Percentiles rank a stretch among this genome's conserved stretches.
These are phyloP conservation scores for Chalaropsis thielavioides DNA, from an alignment of 2,329 filamentous ascomycete species.

Conservation along the genomic window DNA sequence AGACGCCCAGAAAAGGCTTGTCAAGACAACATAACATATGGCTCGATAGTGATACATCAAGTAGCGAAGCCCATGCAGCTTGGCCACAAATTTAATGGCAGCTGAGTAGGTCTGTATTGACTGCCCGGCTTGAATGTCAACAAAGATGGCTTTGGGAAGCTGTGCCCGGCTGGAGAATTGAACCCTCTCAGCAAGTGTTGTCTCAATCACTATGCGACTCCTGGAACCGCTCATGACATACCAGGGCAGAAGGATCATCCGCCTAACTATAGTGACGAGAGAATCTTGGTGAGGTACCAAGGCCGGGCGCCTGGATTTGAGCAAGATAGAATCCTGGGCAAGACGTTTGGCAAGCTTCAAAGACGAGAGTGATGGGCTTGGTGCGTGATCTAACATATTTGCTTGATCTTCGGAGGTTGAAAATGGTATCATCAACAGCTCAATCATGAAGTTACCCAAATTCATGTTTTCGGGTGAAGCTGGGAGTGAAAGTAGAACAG, in stretches of 20 bases:
- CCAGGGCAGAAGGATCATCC: slow-evolving; percentile 49
- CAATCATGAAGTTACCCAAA: slow-evolving; percentile 89
- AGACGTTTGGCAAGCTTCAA: neutral
- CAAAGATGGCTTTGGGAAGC: slow-evolving; percentile 33
- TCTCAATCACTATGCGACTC: slow-evolving; percentile 19
- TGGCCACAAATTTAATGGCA: slow-evolving; percentile 54
- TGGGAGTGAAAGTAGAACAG: slow-evolving; percentile 60
- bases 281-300: slow-evolving; percentile 68
- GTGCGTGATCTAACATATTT: neutral
- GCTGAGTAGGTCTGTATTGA: slow-evolving; percentile 64
- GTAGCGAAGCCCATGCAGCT: slow-evolving; percentile 63
- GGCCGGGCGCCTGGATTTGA: slow-evolving; percentile 55
- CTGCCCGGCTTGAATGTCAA: slow-evolving; percentile 56
- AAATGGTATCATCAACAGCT: slow-evolving; percentile 32
- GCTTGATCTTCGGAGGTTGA: neutral
- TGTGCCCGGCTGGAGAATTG: slow-evolving; percentile 38
- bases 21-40: slow-evolving; percentile 53
- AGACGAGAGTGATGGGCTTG: neutral
- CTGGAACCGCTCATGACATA: slow-evolving; percentile 39
- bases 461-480: slow-evolving; percentile 60
- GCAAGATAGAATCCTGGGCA: slow-evolving; percentile 29
- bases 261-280: slow-evolving; percentile 46
- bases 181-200: slow-evolving; percentile 61
- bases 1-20: slow-evolving; percentile 57
- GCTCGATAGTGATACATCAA: slow-evolving; percentile 76